Percentiles rank a stretch among this genome's conserved stretches.
Conservation (phyloP, 2,329 filamentous ascomycete species). For the Magnaporthiopsis poae region DNA sequence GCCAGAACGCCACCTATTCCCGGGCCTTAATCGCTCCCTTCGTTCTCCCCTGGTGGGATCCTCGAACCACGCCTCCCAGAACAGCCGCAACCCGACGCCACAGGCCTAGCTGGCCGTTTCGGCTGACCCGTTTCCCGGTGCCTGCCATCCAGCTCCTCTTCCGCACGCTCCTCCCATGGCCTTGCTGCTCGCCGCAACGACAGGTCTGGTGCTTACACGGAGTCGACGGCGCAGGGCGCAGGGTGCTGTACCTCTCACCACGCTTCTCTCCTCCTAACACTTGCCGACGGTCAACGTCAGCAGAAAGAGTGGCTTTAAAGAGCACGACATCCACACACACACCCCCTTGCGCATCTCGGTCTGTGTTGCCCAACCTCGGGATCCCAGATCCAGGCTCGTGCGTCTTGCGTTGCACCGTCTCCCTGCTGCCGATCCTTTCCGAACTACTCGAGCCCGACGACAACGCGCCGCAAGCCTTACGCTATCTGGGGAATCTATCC, state of each 20-base stretch:
- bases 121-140: not conserved
- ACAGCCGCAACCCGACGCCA: not conserved
- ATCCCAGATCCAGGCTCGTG: not conserved
- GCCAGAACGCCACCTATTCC: not conserved
- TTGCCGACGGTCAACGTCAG: not conserved
- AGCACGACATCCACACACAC: not conserved
- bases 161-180: not conserved
- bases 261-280: not conserved
- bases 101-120: not conserved
- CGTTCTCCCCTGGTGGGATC: not conserved
- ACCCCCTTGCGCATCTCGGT: not conserved
- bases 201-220: not conserved
- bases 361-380: not conserved
- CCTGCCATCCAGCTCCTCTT: not conserved
- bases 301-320: not conserved
- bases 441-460: not conserved
- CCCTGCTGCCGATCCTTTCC: not conserved
- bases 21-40: not conserved
- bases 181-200: not conserved
- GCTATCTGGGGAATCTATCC: not conserved
- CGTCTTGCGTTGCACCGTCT: not conserved
- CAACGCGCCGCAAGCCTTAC: not conserved
- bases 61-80: not conserved
- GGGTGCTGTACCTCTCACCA: not conserved
- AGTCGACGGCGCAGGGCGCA: not conserved